phyloP scores from a whole-genome alignment of 352 stramenopile genomes.

The Pythium brachiatum region DNA sequence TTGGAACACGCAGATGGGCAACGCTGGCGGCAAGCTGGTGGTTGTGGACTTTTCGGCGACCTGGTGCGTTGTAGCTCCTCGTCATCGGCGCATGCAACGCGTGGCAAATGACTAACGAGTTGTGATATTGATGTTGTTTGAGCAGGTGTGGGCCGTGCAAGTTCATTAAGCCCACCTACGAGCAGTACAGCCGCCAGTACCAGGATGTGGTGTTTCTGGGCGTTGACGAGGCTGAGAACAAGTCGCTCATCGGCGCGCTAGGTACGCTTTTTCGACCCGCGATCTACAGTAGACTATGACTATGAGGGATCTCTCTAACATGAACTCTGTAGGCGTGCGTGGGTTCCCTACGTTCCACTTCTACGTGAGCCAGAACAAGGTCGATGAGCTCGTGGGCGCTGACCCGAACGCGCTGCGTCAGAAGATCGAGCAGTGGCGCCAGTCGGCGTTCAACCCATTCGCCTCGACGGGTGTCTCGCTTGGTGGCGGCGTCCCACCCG shows the following conservation, averaged over 20 bases:
- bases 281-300: no score
- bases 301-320: no score
- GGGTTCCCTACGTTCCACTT: constrained; percentile 92
- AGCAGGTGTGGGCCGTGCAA: constrained; percentile 77
- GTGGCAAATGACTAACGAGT: background rate
- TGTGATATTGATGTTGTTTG: background rate
- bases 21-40: constrained; percentile 83
- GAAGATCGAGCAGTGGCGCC: constrained; percentile 88
- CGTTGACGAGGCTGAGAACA: constrained; percentile 83
- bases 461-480: constrained; percentile 70
- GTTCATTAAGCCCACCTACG: constrained; percentile 85
- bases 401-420: constrained; percentile 77
- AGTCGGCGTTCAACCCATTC: constrained; percentile 86
- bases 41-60: constrained; percentile 86
- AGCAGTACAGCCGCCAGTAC: constrained; percentile 80
- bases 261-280: constrained; percentile 36
- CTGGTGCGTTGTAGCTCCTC: constrained; percentile 43
- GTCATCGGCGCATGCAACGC: background rate
- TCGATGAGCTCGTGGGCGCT: constrained; percentile 86
- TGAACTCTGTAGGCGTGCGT: constrained; percentile 68
- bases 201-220: constrained; percentile 87
- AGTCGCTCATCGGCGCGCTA: constrained; percentile 72
- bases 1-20: constrained; percentile 77
- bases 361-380: constrained; percentile 85
- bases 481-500: constrained; percentile 32